phyloP scores from a whole-genome alignment of 345 rosid genomes.

The Cardiospermum halicacabum region DNA sequence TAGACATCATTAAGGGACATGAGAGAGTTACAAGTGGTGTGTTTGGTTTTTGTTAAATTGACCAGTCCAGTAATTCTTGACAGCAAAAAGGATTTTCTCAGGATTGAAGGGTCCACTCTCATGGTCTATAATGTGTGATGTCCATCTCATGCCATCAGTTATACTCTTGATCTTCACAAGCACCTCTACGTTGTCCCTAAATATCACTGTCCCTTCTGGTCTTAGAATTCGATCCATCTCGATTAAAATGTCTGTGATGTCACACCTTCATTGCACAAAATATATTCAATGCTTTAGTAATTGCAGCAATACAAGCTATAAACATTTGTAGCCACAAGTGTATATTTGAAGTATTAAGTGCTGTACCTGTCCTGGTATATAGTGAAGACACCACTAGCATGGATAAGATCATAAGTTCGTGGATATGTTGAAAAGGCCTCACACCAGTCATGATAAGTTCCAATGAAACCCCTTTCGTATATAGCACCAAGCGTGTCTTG shows the following conservation, averaged over 20 bases:
- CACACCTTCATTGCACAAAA: conserved; percentile 51
- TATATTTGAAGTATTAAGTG: conserved; percentile 1
- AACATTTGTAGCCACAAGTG: neutral
- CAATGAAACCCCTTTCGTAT: conserved; percentile 81
- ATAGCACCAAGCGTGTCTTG: conserved; percentile 78
- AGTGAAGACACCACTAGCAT: conserved; percentile 74
- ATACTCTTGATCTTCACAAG: conserved; percentile 66
- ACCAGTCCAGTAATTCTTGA: conserved; percentile 89
- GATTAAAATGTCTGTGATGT: conserved; percentile 65
- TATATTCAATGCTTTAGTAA: neutral
- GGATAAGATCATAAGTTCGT: conserved; percentile 93
- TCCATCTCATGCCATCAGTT: conserved; percentile 88
- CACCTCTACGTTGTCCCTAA: conserved; percentile 85
- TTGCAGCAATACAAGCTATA: neutral
- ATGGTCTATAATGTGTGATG: conserved; percentile 70
- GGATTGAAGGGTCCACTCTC: conserved; percentile 95
- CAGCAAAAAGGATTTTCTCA: conserved; percentile 88
- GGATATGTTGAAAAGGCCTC: conserved; percentile 98
- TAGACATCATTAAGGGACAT: neutral
- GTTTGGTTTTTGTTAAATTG: conserved; percentile 28
- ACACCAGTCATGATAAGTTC: conserved; percentile 94
- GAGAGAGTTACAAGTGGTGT: neutral
- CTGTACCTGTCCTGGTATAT: conserved; percentile 74
- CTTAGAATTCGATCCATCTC: conserved; percentile 96
- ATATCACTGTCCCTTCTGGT: conserved; percentile 91